Evolutionary conservation across 2,329 filamentous ascomycete genomes (phyloP).

Genomic region (Thielaviopsis populi): DNA sequence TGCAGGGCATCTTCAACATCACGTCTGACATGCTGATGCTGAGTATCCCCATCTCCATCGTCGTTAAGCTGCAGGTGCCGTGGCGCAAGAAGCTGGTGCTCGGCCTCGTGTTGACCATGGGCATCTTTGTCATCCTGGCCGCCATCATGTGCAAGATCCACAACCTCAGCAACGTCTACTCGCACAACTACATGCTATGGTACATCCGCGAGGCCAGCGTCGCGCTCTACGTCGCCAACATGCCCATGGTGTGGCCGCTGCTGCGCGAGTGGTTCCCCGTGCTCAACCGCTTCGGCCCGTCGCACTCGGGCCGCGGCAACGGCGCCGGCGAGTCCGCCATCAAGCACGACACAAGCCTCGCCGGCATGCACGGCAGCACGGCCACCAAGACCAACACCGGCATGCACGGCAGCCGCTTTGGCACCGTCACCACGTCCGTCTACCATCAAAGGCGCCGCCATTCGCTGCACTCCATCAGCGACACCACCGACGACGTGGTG

Average conservation of each 20-base stretch:
- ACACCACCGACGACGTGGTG: slow-evolving; percentile 10
- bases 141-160: slow-evolving; percentile 34
- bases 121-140: slow-evolving; percentile 34
- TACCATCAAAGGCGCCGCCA: slow-evolving; percentile 13
- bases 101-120: slow-evolving; percentile 31
- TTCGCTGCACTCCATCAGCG: slow-evolving; percentile 5
- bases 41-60: slow-evolving; percentile 38
- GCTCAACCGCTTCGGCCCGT: slow-evolving; percentile 15
- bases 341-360: neutral
- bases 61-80: slow-evolving; percentile 35
- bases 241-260: slow-evolving; percentile 31
- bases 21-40: slow-evolving; percentile 46
- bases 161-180: slow-evolving; percentile 28
- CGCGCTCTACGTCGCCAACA: slow-evolving; percentile 30
- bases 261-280: slow-evolving; percentile 24
- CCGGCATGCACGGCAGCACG: slow-evolving; percentile 2
- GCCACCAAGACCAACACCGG: slow-evolving; percentile 3
- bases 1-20: slow-evolving; percentile 44
- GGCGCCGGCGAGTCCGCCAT: slow-evolving; percentile 7
- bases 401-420: slow-evolving; percentile 14
- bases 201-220: slow-evolving; percentile 33
- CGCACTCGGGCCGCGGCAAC: slow-evolving; percentile 9
- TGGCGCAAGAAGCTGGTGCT: slow-evolving; percentile 39
- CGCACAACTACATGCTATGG: slow-evolving; percentile 29
- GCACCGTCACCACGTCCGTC: slow-evolving; percentile 13